Evolutionary conservation across 805 yeast species (phyloP).

Genomic region (Pichia insulana): DNA sequence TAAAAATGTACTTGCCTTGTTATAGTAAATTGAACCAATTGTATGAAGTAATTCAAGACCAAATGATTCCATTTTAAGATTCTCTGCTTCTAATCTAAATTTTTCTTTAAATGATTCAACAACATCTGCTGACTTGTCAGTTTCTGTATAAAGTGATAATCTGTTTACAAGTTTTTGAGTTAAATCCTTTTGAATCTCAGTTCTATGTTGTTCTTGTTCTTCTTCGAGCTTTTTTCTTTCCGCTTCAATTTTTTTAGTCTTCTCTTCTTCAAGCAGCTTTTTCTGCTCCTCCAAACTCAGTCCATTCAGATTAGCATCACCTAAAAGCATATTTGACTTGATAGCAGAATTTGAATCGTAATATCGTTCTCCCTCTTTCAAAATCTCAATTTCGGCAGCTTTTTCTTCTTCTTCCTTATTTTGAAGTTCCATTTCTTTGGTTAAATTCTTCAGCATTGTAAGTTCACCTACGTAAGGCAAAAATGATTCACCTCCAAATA

Average conservation of each 20-base stretch:
- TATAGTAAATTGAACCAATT: conserved; percentile 70
- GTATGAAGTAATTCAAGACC: conserved; percentile 82
- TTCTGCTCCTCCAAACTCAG: conserved; percentile 23
- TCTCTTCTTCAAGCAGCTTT: conserved; percentile 23
- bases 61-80: conserved; percentile 87
- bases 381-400: conserved; percentile 37
- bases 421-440: conserved; percentile 45
- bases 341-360: neutral
- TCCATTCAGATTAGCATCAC: conserved; percentile 19
- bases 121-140: conserved; percentile 56
- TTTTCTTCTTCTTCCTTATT: conserved; percentile 21
- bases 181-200: conserved; percentile 43
- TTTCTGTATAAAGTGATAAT: conserved; percentile 42
- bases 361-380: conserved; percentile 33
- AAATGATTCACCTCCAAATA: conserved; percentile 80
- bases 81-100: conserved; percentile 57
- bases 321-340: conserved; percentile 12
- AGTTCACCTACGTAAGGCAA: conserved; percentile 74
- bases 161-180: conserved; percentile 38
- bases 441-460: conserved; percentile 54
- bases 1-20: conserved; percentile 65
- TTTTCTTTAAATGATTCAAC: conserved; percentile 45
- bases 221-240: conserved; percentile 63
- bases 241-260: conserved; percentile 35
- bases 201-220: conserved; percentile 58